phyloP scores from a whole-genome alignment of 179 eudicot genomes.

The Spinacia oleracea region DNA sequence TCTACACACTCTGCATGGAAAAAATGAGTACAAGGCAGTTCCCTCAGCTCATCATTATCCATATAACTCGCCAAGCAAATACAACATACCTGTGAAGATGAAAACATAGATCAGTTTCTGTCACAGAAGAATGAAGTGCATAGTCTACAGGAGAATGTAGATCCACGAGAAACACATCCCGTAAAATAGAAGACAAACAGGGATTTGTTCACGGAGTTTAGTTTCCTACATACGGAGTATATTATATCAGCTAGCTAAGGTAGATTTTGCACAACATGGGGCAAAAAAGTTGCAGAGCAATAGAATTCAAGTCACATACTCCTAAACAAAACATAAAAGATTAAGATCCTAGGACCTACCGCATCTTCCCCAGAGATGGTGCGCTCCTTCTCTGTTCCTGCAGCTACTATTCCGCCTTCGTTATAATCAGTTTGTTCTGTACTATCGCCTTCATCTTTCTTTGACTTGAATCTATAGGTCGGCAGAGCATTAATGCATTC shows the following conservation, averaged over 20 bases:
- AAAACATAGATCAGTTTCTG: conserved; percentile 1
- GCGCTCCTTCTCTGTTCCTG: conserved; percentile 81
- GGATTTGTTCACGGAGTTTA: not conserved
- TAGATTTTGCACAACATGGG: not conserved
- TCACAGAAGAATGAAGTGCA: not conserved
- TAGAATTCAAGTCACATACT: not conserved
- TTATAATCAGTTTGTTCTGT: conserved; percentile 35
- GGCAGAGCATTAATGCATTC: conserved; percentile 76
- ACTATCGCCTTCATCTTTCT: conserved; percentile 40
- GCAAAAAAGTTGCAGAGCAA: not conserved
- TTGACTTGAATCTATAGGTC: conserved; percentile 59
- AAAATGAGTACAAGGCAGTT: conserved; percentile 78
- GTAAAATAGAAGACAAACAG: not conserved
- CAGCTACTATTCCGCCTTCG: conserved; percentile 66
- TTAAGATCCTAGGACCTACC: conserved; percentile 41
- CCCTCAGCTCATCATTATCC: conserved; percentile 66
- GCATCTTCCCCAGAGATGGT: conserved; percentile 80
- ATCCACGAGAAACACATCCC: not conserved
- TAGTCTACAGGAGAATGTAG: not conserved
- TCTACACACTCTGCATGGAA: conserved; percentile 79
- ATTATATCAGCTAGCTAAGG: not conserved
- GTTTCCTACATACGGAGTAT: not conserved
- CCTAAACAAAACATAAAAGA: conserved; percentile 5
- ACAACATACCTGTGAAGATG: conserved; percentile 63
- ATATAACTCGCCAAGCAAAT: conserved; percentile 66